A percentile compares a stretch with the other conserved stretches of the same genome.
phyloP scores from a whole-genome alignment of 2,329 filamentous ascomycete species.

The Trichophyton mentagrophytes region DNA sequence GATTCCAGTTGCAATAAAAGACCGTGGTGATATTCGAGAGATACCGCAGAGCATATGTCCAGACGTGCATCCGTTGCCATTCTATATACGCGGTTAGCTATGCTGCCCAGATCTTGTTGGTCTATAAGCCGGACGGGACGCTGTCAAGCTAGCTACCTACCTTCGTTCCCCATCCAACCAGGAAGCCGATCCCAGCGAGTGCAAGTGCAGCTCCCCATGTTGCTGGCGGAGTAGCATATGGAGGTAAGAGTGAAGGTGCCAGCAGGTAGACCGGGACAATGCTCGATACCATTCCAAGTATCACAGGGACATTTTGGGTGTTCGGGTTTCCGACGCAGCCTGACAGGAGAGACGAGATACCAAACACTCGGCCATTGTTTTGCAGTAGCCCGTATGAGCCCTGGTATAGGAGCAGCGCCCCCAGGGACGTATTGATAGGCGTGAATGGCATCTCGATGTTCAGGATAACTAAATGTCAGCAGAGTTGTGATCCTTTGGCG shows the following conservation, averaged over 20 bases:
- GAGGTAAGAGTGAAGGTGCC: constrained; percentile 34
- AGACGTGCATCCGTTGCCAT: constrained; percentile 40
- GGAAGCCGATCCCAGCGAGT: constrained; percentile 31
- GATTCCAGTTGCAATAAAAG: constrained; percentile 34
- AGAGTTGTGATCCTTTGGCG: neutral
- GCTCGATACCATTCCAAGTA: constrained; percentile 36
- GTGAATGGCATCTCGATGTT: constrained; percentile 28
- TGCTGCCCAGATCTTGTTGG: constrained; percentile 1
- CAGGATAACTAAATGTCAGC: neutral
- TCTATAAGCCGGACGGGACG: neutral
- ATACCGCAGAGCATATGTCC: constrained; percentile 45
- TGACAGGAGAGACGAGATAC: constrained; percentile 38
- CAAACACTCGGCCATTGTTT: constrained; percentile 41
- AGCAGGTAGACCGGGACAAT: constrained; percentile 30
- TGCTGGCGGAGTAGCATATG: constrained; percentile 27
- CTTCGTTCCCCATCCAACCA: constrained; percentile 43
- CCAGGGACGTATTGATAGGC: constrained; percentile 39
- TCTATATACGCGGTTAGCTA: constrained; percentile 19
- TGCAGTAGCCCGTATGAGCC: constrained; percentile 38
- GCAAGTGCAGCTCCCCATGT: constrained; percentile 25
- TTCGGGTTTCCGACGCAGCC: constrained; percentile 30
- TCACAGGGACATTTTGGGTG: constrained; percentile 32
- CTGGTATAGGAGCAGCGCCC: constrained; percentile 40
- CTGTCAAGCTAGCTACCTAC: constrained; percentile 27
- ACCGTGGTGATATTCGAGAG: constrained; percentile 38